These are phyloP conservation scores for Lactarius evosmus DNA, from an alignment of 768 basidiomycete species.

Conservation along the genomic window DNA sequence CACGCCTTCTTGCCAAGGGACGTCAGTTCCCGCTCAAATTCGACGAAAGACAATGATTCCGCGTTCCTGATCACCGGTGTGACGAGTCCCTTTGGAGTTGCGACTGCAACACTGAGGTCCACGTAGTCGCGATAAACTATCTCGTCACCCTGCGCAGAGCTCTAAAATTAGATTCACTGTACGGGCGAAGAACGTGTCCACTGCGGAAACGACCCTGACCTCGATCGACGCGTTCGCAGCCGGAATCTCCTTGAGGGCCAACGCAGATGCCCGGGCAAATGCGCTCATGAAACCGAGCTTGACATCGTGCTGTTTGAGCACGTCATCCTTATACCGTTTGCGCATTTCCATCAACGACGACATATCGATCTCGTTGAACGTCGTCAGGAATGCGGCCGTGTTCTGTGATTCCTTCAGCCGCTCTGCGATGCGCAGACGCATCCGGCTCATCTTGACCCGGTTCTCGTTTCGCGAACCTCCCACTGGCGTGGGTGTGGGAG, in stretches of 20 bases:
- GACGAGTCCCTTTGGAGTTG: constrained; percentile 95
- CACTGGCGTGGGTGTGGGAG: constrained; percentile 37
- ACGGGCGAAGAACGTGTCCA: constrained; percentile 37
- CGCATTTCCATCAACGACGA: constrained; percentile 89
- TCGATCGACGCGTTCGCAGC: constrained; percentile 94
- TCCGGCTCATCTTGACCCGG: constrained; percentile 97
- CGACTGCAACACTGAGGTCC: constrained; percentile 93
- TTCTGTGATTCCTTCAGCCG: constrained; percentile 98
- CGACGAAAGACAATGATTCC: constrained; percentile 80
- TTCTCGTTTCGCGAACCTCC: constrained; percentile 78
- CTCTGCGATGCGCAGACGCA: constrained; percentile 95
- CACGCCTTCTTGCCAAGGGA: constrained; percentile 80
- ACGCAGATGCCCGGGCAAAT: constrained; percentile 80
- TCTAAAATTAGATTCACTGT: constrained; percentile 3
- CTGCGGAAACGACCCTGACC: constrained; percentile 27
- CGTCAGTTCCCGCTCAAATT: constrained; percentile 92
- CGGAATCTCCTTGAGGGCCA: constrained; percentile 90
- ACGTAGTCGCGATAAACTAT: constrained; percentile 92
- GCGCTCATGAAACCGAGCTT: constrained; percentile 99
- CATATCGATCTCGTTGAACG: constrained; percentile 99
- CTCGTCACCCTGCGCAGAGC: constrained; percentile 55
- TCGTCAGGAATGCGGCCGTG: constrained; percentile 92
- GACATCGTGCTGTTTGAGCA: constrained; percentile 89
- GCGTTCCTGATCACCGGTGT: constrained; percentile 93
- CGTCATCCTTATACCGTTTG: constrained; percentile 86